These are phyloP conservation scores for Debaryomycetaceae sp. DNA, from an alignment of 1,139 yeast genomes.

Conservation along the genomic window DNA sequence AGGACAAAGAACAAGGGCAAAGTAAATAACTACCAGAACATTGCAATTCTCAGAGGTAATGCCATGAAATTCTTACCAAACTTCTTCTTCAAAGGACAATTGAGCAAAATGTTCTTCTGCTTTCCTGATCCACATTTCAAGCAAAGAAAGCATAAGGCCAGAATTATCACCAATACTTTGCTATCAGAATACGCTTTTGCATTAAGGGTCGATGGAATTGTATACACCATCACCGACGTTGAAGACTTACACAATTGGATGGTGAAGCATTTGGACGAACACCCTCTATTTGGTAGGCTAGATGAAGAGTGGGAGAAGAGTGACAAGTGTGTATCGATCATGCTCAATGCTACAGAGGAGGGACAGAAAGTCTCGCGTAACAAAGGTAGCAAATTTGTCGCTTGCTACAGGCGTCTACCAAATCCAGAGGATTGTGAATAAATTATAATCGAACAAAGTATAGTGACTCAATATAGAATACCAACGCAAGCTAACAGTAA, in stretches of 20 bases:
- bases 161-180: constrained; percentile 87
- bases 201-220: constrained; percentile 77
- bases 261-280: constrained; percentile 86
- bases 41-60: constrained; percentile 87
- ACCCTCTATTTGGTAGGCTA: constrained; percentile 85
- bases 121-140: constrained; percentile 99
- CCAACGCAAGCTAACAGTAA: neutral
- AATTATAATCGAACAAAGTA: neutral
- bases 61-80: constrained; percentile 98
- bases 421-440: constrained; percentile 38
- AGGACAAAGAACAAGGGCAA: constrained; percentile 51
- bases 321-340: constrained; percentile 79
- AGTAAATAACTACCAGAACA: constrained; percentile 59
- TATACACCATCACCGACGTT: constrained; percentile 95
- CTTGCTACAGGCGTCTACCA: constrained; percentile 79
- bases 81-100: constrained; percentile 76
- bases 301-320: constrained; percentile 71
- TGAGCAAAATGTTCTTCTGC: constrained; percentile 92
- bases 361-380: constrained; percentile 95
- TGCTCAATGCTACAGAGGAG: constrained; percentile 93
- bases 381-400: constrained; percentile 80
- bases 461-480: neutral
- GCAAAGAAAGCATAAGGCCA: constrained; percentile 94
- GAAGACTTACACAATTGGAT: constrained; percentile 93
- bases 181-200: constrained; percentile 91